phyloP scores from a whole-genome alignment of 305 asterid species.

The Ruellia speciosa region DNA sequence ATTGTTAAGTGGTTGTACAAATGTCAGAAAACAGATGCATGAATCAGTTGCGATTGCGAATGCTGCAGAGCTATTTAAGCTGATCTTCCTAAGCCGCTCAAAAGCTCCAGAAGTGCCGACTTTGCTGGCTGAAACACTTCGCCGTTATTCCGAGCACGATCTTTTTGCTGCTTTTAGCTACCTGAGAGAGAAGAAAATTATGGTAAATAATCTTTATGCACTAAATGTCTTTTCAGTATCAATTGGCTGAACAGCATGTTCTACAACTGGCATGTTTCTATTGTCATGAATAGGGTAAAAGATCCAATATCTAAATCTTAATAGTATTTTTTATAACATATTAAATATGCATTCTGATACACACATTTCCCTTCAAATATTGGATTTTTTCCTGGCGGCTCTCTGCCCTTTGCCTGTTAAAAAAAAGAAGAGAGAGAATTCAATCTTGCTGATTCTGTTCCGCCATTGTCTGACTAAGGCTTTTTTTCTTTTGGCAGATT shows the following conservation, averaged over 20 bases:
- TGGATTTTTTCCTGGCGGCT: constrained; percentile 11
- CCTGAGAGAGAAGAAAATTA: constrained; percentile 74
- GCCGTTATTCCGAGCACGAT: constrained; percentile 95
- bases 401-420: constrained; percentile 8
- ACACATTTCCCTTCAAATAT: constrained; percentile 12
- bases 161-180: constrained; percentile 91
- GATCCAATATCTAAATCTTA: constrained; percentile 8
- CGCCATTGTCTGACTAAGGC: constrained; percentile 19
- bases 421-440: background rate
- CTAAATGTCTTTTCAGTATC: constrained; percentile 16
- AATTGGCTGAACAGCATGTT: background rate
- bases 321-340: background rate
- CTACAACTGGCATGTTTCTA: too few relatives aligned
- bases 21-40: constrained; percentile 41
- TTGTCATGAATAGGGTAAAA: background rate
- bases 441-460: constrained; percentile 16
- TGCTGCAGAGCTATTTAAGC: constrained; percentile 91
- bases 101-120: constrained; percentile 62
- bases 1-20: constrained; percentile 39
- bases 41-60: constrained; percentile 89
- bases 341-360: background rate
- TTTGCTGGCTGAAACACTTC: constrained; percentile 76
- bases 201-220: constrained; percentile 45
- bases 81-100: constrained; percentile 75
- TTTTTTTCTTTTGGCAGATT: constrained; percentile 48